Conservation (phyloP, 345 rosid species). For the Sonneratia caseolaris region DNA sequence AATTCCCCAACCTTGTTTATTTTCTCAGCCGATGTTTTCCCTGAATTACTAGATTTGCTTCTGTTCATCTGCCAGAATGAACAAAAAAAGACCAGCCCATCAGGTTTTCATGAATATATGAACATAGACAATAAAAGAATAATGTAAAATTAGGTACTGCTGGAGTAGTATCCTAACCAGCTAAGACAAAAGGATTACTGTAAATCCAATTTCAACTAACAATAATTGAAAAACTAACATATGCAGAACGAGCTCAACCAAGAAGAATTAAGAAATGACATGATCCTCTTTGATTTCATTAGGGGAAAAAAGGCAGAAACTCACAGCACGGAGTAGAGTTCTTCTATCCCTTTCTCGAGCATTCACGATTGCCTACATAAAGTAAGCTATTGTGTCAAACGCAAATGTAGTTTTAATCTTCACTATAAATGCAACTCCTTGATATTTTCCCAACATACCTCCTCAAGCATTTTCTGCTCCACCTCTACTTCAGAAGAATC, state of each 20-base stretch:
- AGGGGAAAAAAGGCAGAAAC: slow-evolving; percentile 11
- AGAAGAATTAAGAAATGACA: neutral
- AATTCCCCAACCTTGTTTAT: slow-evolving; percentile 68
- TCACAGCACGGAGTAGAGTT: slow-evolving; percentile 68
- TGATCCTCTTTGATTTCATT: neutral
- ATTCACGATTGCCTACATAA: slow-evolving; percentile 73
- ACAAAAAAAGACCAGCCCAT: slow-evolving; percentile 1
- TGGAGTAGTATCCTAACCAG: neutral
- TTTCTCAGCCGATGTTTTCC: slow-evolving; percentile 26
- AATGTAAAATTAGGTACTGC: neutral
- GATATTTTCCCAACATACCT: slow-evolving; percentile 23
- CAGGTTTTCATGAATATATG: neutral
- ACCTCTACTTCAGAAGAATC: slow-evolving; percentile 68
- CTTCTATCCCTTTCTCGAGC: slow-evolving; percentile 92
- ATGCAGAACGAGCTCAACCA: neutral
- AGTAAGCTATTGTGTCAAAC: slow-evolving; percentile 7
- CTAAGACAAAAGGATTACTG: neutral
- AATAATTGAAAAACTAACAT: neutral
- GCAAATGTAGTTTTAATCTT: neutral
- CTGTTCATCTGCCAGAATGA: slow-evolving; percentile 55
- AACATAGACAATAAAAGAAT: neutral
- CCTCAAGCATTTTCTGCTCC: slow-evolving; percentile 78
- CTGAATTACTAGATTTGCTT: slow-evolving; percentile 32
- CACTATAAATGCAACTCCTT: neutral
- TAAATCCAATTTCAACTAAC: neutral